Conservation (phyloP, 1,139 yeast species). For the Hanseniaspora gamundiae region DNA sequence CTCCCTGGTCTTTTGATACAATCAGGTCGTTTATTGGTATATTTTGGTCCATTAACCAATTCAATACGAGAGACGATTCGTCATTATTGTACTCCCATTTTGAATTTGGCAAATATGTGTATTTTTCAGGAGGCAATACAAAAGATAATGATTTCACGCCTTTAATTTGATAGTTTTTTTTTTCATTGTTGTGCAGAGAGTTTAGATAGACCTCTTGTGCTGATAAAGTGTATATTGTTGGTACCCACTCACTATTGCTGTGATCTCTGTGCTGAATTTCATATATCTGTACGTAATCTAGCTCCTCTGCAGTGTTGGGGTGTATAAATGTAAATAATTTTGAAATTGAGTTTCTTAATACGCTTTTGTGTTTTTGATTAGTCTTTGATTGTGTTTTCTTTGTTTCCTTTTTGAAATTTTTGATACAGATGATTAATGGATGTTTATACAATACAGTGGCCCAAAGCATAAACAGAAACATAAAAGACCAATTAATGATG, state of each 20-base stretch:
- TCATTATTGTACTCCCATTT: background rate
- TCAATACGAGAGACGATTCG: background rate
- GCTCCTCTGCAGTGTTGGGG: background rate
- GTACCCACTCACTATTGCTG: background rate
- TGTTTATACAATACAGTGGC: background rate
- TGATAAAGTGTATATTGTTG: background rate
- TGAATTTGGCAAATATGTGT: background rate
- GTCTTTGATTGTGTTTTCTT: background rate
- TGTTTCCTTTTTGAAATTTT: background rate
- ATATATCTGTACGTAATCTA: background rate
- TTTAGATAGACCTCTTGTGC: background rate
- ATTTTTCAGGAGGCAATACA: background rate
- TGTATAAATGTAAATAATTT: background rate
- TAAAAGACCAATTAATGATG: background rate
- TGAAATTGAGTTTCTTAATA: background rate
- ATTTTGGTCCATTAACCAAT: constrained; percentile 1
- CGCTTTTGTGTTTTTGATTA: background rate
- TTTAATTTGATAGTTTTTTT: background rate
- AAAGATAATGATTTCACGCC: background rate
- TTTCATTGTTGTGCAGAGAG: background rate
- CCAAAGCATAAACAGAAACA: constrained; percentile 1
- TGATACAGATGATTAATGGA: background rate
- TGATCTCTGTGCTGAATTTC: background rate
- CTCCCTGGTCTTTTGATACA: background rate
- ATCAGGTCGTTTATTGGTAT: background rate